Conservation (phyloP, 176 grass and related monocot genomes). For the Paspalum vaginatum region DNA sequence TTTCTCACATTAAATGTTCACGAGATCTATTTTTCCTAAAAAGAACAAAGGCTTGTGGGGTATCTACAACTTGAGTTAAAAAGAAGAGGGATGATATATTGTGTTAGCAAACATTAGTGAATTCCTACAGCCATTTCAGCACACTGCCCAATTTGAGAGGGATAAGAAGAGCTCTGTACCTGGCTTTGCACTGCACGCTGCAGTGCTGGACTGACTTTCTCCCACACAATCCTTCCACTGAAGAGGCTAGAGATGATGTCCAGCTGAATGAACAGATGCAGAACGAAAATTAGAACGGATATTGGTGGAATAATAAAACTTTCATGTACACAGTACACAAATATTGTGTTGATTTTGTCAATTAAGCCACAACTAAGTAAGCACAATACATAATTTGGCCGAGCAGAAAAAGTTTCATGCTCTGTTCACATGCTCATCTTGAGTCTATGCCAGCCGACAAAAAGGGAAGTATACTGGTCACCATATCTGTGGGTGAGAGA, state of each 20-base stretch:
- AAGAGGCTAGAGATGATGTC: slow-evolving; percentile 92
- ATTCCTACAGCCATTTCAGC: neutral
- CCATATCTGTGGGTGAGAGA: neutral
- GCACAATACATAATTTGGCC: neutral
- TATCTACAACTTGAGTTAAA: slow-evolving; percentile 12
- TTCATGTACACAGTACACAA: neutral
- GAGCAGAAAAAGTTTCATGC: neutral
- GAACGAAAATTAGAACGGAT: slow-evolving; percentile 34
- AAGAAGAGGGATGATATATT: neutral
- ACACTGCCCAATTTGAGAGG: neutral
- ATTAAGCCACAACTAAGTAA: neutral
- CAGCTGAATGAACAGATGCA: slow-evolving; percentile 55
- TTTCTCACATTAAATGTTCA: slow-evolving; percentile 16
- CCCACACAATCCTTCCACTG: slow-evolving; percentile 93
- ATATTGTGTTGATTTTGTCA: neutral
- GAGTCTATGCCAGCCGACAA: neutral
- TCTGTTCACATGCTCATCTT: neutral
- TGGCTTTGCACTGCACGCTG: slow-evolving; percentile 91
- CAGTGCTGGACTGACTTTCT: slow-evolving; percentile 88
- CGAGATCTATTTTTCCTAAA: slow-evolving; percentile 19
- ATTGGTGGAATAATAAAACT: neutral
- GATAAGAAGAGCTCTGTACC: slow-evolving; percentile 40
- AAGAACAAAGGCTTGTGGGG: neutral
- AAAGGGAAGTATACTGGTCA: neutral
- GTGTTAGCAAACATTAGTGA: no score